Evolutionary conservation across 495 filamentous ascomycete genomes (phyloP), one percentile per base, ranked within the genome.

Genomic region (Pseudotulostoma volvatum): DNA sequence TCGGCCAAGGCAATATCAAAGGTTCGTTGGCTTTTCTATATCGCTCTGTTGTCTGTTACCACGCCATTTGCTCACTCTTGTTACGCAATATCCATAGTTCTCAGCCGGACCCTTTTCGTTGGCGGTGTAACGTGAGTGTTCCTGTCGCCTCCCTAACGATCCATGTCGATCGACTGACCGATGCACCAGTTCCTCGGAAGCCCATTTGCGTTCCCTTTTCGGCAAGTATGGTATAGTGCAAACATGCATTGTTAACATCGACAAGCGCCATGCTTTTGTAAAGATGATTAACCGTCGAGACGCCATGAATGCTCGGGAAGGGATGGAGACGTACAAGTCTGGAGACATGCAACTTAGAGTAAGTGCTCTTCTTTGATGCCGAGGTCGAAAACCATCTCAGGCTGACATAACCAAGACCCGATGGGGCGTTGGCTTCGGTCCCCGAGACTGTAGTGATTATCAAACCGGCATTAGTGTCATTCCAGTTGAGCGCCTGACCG

Each of bases 381-480:
- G 14, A 16, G 1, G 2, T 23, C 37, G 18, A 45, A 19, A 16
- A 1, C 21, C 33, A 14, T 25, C 18, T 36, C n/a, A 31, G 40
- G 34, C 54, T 64, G 40, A 57, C 43, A n/a, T 42, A 34, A 33
- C 50, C 31, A 43, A 93, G 77, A 95, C 87, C 18, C 76, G 86
- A 36, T 99, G 90, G 90, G 90, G 90, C 45, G 92, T 99, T 25
- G 90, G 90, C 3, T 99, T 93, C 49, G 90, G 90, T 1, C 92
- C 90, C 11, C 81, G 92, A 44, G 92, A 99, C 52, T 99, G 90
- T 66, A 88, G 82, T 54, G 86, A 99, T 55, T 99, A 96, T 57
- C 72, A 77, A 39, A 87, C 76, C 9, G 90, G 90, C 21, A 73
- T 95, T 57, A 95, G 87, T 56, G 60, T 96, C 18, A 95, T 97